Conservation (phyloP, 345 rosid species). For the Populus ilicifolia region DNA sequence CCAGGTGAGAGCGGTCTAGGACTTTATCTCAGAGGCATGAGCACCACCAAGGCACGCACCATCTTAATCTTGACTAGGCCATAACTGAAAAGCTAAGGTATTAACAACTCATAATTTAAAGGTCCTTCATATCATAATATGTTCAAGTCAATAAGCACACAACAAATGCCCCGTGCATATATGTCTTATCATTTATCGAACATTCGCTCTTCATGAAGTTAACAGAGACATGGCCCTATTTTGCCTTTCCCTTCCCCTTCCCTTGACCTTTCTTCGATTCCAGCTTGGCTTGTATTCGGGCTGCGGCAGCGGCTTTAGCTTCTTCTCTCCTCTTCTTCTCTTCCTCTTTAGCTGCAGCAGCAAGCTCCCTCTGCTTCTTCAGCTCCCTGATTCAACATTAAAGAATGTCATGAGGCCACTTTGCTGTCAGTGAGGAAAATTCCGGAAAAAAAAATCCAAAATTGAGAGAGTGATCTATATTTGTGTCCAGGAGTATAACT, state of each 20-base stretch:
- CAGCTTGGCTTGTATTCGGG: constrained; percentile 83
- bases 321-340: constrained; percentile 87
- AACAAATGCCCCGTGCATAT: background rate
- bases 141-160: background rate
- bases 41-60: background rate
- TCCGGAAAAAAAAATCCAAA: background rate
- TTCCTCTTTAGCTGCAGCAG: constrained; percentile 73
- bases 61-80: background rate
- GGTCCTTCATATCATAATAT: background rate
- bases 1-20: background rate
- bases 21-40: too few relatives aligned
- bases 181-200: background rate
- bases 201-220: background rate
- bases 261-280: constrained; percentile 81
- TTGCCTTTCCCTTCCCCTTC: constrained; percentile 81
- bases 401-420: background rate
- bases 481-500: constrained; percentile 21
- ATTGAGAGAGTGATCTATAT: background rate
- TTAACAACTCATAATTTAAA: background rate
- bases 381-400: constrained; percentile 52
- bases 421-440: background rate
- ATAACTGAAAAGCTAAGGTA: background rate
- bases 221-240: constrained; percentile 19
- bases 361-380: constrained; percentile 84
- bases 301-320: constrained; percentile 92